Evolutionary conservation across 805 yeast species (phyloP), one percentile per base, ranked within the genome.

Genomic region (Babjeviella inositovora): DNA sequence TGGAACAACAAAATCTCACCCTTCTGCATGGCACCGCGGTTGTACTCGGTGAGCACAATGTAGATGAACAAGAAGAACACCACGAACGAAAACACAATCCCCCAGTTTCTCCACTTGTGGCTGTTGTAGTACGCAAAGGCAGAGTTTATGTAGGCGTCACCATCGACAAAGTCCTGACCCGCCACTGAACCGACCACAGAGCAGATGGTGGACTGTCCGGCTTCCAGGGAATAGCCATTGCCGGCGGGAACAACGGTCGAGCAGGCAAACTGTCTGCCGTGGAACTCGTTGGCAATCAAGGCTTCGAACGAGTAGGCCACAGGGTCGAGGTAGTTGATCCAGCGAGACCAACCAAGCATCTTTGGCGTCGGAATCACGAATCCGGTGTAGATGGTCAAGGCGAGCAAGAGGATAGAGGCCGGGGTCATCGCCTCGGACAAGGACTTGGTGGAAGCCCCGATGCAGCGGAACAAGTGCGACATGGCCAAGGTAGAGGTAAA

Each of bases 1-100:
- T 64, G 70, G 53, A 68, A 74, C 13, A 75, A 55, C 30, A 72
- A 47, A 15, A 74, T 56, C 44, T 75, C 85, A 54, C 85, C 85
- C 46, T 68, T 68, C 43, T 69, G 77, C 53, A 60, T 56, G 3
- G 77, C 67, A 40, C 73, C 69, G 38, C 59, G 62, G 35, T 68
- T 66, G 31, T 37, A 47, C 40, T 76, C 85, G 25, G 68, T 58
- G 28, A 68, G 50, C 3, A 49, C 17, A 28, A 76, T 41, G 41
- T 74, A 73, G 7, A 63, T 50, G 24, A 32, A 37, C 25, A 72
- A 53, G 45, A 75, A 70, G 43, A 68, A 57, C 20, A 71, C 27
- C 13, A 48, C 45, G 38, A 60, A 77, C 1, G 57, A 81, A 29
- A 70, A 23, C 18, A 56, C 43, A 32, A 79, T 72, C 41, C 85